Percentiles rank a stretch among this genome's conserved stretches.
Evolutionary conservation across 2,329 filamentous ascomycete species (phyloP).

Genomic region (Claviceps sp.): DNA sequence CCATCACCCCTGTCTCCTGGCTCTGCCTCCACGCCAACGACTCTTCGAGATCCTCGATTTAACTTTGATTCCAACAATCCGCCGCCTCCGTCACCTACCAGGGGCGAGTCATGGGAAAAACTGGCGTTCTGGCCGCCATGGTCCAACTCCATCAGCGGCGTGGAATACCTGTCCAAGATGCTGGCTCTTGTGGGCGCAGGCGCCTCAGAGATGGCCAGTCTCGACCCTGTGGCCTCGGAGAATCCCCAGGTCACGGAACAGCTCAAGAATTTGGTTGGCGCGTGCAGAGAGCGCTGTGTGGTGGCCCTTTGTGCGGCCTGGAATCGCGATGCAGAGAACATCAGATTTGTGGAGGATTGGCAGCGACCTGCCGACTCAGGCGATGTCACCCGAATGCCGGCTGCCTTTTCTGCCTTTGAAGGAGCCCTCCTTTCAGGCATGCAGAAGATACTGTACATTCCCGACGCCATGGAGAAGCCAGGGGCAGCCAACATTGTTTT

Average conservation of each 20-base stretch:
- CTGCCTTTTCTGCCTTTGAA: slow-evolving; percentile 75
- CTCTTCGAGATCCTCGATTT: slow-evolving; percentile 58
- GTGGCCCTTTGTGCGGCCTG: slow-evolving; percentile 79
- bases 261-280: slow-evolving; percentile 61
- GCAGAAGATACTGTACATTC: slow-evolving; percentile 91
- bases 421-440: slow-evolving; percentile 68
- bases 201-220: slow-evolving; percentile 69
- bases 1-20: slow-evolving; percentile 47
- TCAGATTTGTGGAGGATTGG: slow-evolving; percentile 91
- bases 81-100: slow-evolving; percentile 62
- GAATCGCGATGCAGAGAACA: slow-evolving; percentile 86
- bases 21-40: slow-evolving; percentile 36
- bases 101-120: slow-evolving; percentile 81
- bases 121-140: slow-evolving; percentile 93
- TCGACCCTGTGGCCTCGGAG: slow-evolving; percentile 49
- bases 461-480: slow-evolving; percentile 66
- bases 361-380: slow-evolving; percentile 66
- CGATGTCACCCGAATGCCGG: slow-evolving; percentile 84
- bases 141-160: slow-evolving; percentile 84
- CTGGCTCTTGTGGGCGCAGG: slow-evolving; percentile 74
- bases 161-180: slow-evolving; percentile 76
- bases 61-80: slow-evolving; percentile 66
- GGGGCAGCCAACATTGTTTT: slow-evolving; percentile 66
- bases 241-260: slow-evolving; percentile 52
- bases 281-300: slow-evolving; percentile 72